Conservation (phyloP, 2,329 filamentous ascomycete species). For the Lasiodiplodia theobromae region DNA sequence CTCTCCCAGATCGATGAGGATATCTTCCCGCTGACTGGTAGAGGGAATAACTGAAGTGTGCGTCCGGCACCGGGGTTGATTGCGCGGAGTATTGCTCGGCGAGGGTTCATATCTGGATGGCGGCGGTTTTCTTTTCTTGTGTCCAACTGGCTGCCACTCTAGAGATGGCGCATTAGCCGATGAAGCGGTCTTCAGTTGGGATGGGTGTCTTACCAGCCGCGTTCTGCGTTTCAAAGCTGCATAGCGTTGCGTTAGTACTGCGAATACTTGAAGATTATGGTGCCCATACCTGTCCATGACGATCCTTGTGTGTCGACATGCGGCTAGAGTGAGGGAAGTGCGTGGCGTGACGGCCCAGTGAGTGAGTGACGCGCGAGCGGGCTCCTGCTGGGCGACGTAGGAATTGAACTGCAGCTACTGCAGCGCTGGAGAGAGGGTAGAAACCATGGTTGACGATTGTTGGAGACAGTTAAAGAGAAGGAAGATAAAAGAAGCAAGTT, state of each 20-base stretch:
- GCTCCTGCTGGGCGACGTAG: background rate
- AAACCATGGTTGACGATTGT: background rate
- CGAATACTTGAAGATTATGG: too few relatives aligned
- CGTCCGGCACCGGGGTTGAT: background rate
- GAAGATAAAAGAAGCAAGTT: background rate
- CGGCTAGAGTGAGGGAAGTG: background rate
- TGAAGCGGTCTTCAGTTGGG: background rate
- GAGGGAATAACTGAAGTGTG: too few relatives aligned
- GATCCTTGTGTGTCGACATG: background rate
- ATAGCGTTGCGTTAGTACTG: too few relatives aligned
- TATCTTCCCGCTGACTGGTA: background rate
- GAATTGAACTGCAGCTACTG: too few relatives aligned
- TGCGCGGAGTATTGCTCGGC: background rate
- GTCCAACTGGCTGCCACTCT: background rate
- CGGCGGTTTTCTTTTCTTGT: background rate
- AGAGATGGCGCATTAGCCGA: background rate
- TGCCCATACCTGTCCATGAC: background rate
- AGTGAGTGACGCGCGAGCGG: background rate
- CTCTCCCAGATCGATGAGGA: background rate
- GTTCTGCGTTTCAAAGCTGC: conserved; percentile 3
- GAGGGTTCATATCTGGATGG: background rate
- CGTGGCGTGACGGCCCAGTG: background rate
- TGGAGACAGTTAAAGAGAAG: background rate
- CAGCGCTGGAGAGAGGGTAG: background rate
- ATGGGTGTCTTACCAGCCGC: background rate